Percentiles rank a stretch among this genome's conserved stretches.
phyloP scores from a whole-genome alignment of 2,329 filamentous ascomycete genomes.

The Stachybotrys chlorohalonatus region DNA sequence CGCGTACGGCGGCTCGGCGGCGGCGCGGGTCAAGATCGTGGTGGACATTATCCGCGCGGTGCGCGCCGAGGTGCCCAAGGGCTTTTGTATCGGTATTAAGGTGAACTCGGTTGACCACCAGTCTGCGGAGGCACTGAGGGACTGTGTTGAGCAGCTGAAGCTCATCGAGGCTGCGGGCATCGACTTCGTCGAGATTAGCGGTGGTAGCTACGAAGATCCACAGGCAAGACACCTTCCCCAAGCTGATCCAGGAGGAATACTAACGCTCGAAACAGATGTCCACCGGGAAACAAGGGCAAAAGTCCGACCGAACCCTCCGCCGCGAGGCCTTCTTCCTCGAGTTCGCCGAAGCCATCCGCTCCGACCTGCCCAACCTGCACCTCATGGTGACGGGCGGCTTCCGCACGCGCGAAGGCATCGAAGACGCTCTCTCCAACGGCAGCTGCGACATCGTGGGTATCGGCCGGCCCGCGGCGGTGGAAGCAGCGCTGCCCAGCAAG shows the following conservation, averaged over 20 bases:
- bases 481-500: conserved; percentile 23
- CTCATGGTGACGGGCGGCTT: conserved; percentile 58
- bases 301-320: conserved; percentile 30
- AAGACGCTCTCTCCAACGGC: conserved; percentile 24
- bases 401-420: conserved; percentile 35
- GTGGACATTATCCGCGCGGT: conserved; percentile 39
- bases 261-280: conserved; percentile 21
- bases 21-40: conserved; percentile 38
- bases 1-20: conserved; percentile 42
- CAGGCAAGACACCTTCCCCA: conserved; percentile 18
- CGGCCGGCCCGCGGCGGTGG: conserved; percentile 26
- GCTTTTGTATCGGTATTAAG: conserved; percentile 44
- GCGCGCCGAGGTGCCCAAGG: conserved; percentile 22
- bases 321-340: conserved; percentile 63
- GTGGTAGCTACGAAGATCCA: conserved; percentile 50
- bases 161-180: conserved; percentile 38
- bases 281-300: conserved; percentile 6
- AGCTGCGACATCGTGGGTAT: conserved; percentile 33
- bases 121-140: conserved; percentile 31
- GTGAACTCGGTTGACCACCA: conserved; percentile 51
- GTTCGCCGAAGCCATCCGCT: conserved; percentile 46
- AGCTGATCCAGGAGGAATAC: background rate
- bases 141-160: conserved; percentile 50
- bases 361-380: conserved; percentile 30
- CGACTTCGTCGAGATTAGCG: conserved; percentile 62